Percentiles rank a stretch among this genome's conserved stretches.
Evolutionary conservation across 2,329 filamentous ascomycete species (phyloP).

Genomic region (Trichoderma hamatum): DNA sequence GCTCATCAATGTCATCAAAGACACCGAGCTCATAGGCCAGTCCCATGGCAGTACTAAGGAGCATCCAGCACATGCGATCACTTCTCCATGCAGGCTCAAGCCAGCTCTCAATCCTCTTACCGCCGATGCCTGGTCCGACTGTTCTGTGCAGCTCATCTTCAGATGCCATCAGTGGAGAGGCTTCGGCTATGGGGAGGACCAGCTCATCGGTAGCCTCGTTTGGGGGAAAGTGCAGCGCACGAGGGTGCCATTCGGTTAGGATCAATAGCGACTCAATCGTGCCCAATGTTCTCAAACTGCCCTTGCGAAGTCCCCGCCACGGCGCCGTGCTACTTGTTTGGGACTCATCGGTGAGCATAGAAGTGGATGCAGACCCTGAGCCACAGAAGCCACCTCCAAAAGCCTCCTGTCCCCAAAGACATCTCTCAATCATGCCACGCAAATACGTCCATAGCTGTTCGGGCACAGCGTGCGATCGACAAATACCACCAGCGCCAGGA

Average conservation of each 20-base stretch:
- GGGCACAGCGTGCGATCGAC: conserved; percentile 87
- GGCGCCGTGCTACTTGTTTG: conserved; percentile 70
- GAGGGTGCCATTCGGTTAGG: conserved; percentile 94
- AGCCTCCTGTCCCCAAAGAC: conserved; percentile 94
- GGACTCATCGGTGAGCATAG: conserved; percentile 52
- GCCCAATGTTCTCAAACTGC: conserved; percentile 83
- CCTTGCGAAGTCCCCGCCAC: conserved; percentile 70
- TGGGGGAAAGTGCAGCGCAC: conserved; percentile 89
- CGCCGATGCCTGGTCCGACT: conserved; percentile 65
- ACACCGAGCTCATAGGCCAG: conserved; percentile 93
- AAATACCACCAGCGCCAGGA: conserved; percentile 76
- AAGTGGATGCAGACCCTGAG: conserved; percentile 55
- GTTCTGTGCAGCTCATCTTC: conserved; percentile 40
- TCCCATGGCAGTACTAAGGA: conserved; percentile 86
- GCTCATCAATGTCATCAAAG: conserved; percentile 84
- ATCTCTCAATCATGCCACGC: conserved; percentile 90
- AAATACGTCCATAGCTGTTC: conserved; percentile 95
- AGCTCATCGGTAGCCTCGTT: conserved; percentile 73
- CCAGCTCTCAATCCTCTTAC: conserved; percentile 90
- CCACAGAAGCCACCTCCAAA: conserved; percentile 88
- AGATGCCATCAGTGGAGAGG: conserved; percentile 46
- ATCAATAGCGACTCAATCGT: conserved; percentile 94
- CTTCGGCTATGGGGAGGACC: conserved; percentile 63
- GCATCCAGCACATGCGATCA: conserved; percentile 97
- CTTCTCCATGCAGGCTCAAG: conserved; percentile 93